These are phyloP conservation scores for Cordyceps farinosa DNA, from an alignment of 2,329 filamentous ascomycete species.

Conservation along the genomic window DNA sequence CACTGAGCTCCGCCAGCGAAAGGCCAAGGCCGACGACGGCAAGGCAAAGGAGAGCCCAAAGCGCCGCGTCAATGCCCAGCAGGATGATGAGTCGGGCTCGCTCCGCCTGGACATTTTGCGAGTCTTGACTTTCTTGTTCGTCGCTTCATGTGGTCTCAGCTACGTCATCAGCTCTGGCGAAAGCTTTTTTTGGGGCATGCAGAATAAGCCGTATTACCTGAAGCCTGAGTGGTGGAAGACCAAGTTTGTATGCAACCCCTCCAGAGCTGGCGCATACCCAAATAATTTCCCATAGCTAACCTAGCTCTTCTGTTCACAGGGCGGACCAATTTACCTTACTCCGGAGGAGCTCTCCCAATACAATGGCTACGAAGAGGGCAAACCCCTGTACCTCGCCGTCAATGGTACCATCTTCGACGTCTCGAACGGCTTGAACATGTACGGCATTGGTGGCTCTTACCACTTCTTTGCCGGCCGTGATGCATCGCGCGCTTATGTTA, in stretches of 20 bases:
- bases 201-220: slow-evolving; percentile 61
- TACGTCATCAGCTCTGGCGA: slow-evolving; percentile 72
- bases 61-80: not conserved
- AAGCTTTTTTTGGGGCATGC: slow-evolving; percentile 63
- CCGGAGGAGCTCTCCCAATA: slow-evolving; percentile 68
- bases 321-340: slow-evolving; percentile 65
- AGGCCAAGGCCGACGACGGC: slow-evolving; percentile 29
- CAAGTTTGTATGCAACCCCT: slow-evolving; percentile 51
- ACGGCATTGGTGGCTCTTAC: slow-evolving; percentile 84
- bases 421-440: slow-evolving; percentile 62
- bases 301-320: slow-evolving; percentile 31
- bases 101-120: slow-evolving; percentile 64
- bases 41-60: slow-evolving; percentile 2
- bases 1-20: slow-evolving; percentile 43
- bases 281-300: slow-evolving; percentile 3
- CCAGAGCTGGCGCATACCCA: not conserved
- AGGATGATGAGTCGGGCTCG: slow-evolving; percentile 58
- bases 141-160: slow-evolving; percentile 66
- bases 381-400: slow-evolving; percentile 86
- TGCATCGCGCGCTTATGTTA: slow-evolving; percentile 84
- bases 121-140: slow-evolving; percentile 61
- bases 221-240: slow-evolving; percentile 54
- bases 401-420: slow-evolving; percentile 88
- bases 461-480: slow-evolving; percentile 82
- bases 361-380: slow-evolving; percentile 70